phyloP scores from a whole-genome alignment of 768 basidiomycete genomes.

The Ramaria sp. region DNA sequence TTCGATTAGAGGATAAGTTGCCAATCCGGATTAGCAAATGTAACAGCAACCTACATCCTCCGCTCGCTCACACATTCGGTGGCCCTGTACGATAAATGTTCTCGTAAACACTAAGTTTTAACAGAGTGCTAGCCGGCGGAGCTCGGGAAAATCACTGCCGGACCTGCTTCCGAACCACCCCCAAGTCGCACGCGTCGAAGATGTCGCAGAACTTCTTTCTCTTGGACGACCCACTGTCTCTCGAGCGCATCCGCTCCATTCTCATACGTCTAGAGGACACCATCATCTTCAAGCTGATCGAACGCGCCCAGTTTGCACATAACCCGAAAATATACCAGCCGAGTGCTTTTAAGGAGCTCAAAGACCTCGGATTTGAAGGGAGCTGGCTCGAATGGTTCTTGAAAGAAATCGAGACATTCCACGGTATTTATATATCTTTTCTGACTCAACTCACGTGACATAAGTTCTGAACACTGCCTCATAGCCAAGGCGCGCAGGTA shows the following conservation, averaged over 20 bases:
- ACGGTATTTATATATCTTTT: constrained; percentile 58
- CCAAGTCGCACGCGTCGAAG: no score
- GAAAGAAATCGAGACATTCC: constrained; percentile 89
- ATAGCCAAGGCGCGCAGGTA: constrained; percentile 90
- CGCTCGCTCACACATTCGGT: no score
- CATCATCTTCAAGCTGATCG: constrained; percentile 96
- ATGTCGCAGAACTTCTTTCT: constrained; percentile 52
- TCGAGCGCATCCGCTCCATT: constrained; percentile 82
- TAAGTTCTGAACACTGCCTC: background rate
- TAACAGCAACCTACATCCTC: no score
- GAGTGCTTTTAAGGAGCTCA: constrained; percentile 70
- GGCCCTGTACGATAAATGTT: no score
- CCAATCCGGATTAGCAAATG: no score
- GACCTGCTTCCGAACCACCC: no score
- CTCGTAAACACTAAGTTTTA: no score
- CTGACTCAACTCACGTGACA: background rate
- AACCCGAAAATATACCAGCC: constrained; percentile 82
- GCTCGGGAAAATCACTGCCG: no score
- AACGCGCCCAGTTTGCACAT: constrained; percentile 93
- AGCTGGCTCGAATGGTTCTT: constrained; percentile 98
- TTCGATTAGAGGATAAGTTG: no score
- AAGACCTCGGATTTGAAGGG: constrained; percentile 61
- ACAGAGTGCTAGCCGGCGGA: no score
- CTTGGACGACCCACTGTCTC: constrained; percentile 63
- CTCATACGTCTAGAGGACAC: constrained; percentile 92